Conservation (phyloP, 2,329 filamentous ascomycete genomes). For the Teratosphaeria gauchensis region DNA sequence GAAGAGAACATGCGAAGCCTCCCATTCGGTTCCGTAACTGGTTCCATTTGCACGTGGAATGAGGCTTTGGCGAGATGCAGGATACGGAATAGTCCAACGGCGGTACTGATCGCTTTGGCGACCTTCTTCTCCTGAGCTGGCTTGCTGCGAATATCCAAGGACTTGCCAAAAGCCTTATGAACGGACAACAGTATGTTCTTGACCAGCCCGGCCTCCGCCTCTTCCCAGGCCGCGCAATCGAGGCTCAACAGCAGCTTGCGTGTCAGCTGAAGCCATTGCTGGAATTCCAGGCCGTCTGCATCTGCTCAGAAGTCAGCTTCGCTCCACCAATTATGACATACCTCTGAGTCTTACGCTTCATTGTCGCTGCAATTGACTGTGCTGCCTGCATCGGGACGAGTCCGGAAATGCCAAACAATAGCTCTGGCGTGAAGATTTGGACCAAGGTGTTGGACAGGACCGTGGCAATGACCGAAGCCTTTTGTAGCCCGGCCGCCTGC, state of each 20-base stretch:
- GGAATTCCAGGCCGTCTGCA: background rate
- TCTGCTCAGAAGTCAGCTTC: background rate
- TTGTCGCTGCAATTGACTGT: background rate
- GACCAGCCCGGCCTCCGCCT: background rate
- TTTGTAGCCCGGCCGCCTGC: background rate
- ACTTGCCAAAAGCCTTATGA: background rate
- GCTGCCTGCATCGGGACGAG: background rate
- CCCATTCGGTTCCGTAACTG: background rate
- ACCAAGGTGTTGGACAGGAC: background rate
- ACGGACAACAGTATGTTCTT: background rate
- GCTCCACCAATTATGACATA: background rate
- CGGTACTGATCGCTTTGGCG: background rate
- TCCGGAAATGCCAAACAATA: background rate
- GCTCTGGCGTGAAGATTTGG: background rate
- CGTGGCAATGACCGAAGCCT: background rate
- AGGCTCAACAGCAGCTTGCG: background rate
- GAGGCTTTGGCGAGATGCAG: conserved; percentile 2
- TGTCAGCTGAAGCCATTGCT: conserved; percentile 2
- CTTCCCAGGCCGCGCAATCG: background rate
- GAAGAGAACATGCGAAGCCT: background rate
- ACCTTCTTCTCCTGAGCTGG: background rate
- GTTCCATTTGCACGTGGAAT: background rate
- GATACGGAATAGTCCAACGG: background rate
- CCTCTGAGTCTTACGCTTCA: background rate
- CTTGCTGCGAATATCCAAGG: background rate